Percentiles rank a stretch among this genome's conserved stretches.
Evolutionary conservation across 108 stramenopile genomes (phyloP).

Genomic region (Fragilaria radians): DNA sequence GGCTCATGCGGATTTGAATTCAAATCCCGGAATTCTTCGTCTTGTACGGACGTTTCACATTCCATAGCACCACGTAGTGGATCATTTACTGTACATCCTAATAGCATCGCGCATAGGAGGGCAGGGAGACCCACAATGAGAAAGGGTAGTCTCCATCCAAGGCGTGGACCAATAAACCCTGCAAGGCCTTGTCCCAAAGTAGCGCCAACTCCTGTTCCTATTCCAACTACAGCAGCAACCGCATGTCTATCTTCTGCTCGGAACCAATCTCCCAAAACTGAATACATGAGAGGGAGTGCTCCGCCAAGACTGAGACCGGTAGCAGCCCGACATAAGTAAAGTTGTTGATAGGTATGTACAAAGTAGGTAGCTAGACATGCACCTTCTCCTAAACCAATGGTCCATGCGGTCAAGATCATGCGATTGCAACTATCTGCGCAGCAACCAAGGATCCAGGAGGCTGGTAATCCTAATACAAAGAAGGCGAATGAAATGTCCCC

Average conservation of each 20-base stretch:
- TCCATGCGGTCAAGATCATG: conserved; percentile 46
- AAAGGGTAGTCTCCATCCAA: conserved; percentile 82
- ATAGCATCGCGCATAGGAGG: conserved; percentile 48
- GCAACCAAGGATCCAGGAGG: conserved; percentile 59
- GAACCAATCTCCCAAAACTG: conserved; percentile 75
- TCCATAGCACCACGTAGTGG: conserved; percentile 71
- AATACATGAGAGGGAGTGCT: conserved; percentile 78
- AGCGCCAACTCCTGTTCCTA: conserved; percentile 67
- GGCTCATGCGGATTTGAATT: background rate
- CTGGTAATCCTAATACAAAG: conserved; percentile 73
- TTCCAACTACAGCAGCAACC: conserved; percentile 60
- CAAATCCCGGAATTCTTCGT: background rate
- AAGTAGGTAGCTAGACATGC: conserved; percentile 73
- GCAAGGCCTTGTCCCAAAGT: conserved; percentile 65
- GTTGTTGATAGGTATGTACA: conserved; percentile 45
- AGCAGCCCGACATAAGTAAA: conserved; percentile 69
- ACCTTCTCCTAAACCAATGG: conserved; percentile 74
- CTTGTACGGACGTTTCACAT: conserved; percentile 13
- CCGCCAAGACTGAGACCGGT: conserved; percentile 81
- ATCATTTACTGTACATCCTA: conserved; percentile 54
- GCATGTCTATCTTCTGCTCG: conserved; percentile 48
- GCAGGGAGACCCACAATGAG: conserved; percentile 65
- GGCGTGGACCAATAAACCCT: conserved; percentile 68
- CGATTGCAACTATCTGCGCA: conserved; percentile 21
- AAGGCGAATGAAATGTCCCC: conserved; percentile 81